Evolutionary conservation across 2,329 filamentous ascomycete species (phyloP).

Genomic region (Pyricularia grisea): DNA sequence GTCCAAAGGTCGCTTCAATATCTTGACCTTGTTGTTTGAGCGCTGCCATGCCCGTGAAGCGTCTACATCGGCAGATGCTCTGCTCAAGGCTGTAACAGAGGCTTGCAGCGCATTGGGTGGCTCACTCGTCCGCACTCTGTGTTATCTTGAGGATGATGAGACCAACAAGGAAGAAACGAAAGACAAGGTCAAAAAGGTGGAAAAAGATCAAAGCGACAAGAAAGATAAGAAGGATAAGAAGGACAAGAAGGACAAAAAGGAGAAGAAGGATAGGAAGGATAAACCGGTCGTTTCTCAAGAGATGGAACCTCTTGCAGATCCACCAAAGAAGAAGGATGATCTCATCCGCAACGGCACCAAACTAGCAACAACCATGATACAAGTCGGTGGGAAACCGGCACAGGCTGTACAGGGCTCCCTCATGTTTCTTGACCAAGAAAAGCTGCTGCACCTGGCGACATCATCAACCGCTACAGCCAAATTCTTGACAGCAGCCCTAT

Average conservation of each 20-base stretch:
- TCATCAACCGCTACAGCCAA: slow-evolving; percentile 37
- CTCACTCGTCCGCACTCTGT: slow-evolving; percentile 38
- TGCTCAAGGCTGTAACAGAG: slow-evolving; percentile 37
- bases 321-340: slow-evolving; percentile 45
- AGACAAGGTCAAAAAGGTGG: slow-evolving; percentile 16
- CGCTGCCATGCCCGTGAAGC: slow-evolving; percentile 47
- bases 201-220: slow-evolving; percentile 40
- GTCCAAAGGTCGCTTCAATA: slow-evolving; percentile 64
- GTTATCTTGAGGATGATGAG: slow-evolving; percentile 29
- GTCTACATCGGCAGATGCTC: slow-evolving; percentile 26
- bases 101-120: slow-evolving; percentile 31
- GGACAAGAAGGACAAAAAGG: slow-evolving; percentile 14
- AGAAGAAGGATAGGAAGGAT: slow-evolving; percentile 12
- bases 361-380: slow-evolving; percentile 70
- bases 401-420: slow-evolving; percentile 68
- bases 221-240: slow-evolving; percentile 9
- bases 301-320: slow-evolving; percentile 13
- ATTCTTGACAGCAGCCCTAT: slow-evolving; percentile 40
- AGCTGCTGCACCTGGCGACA: slow-evolving; percentile 55
- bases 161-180: slow-evolving; percentile 7
- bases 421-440: slow-evolving; percentile 44
- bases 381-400: slow-evolving; percentile 58
- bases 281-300: not conserved
- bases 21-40: slow-evolving; percentile 76
- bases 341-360: slow-evolving; percentile 65